Evolutionary conservation across 176 grass and related monocot genomes (phyloP).

Genomic region (Zoysia japonica): DNA sequence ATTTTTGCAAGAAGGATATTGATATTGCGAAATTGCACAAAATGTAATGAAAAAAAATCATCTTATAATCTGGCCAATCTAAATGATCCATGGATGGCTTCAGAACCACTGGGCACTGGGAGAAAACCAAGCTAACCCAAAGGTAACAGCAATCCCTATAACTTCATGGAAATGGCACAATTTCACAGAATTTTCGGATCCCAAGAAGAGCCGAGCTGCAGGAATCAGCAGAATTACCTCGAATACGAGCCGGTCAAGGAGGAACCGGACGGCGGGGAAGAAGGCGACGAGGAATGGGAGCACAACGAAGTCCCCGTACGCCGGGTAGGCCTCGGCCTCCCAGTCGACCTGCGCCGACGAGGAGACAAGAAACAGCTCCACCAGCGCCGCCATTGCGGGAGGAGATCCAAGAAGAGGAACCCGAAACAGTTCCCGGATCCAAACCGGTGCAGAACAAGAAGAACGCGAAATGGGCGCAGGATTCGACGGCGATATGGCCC

Average conservation of each 20-base stretch:
- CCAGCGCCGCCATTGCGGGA: constrained; percentile 55
- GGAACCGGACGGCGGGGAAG: constrained; percentile 80
- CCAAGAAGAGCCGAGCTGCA: neutral
- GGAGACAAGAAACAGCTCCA: constrained; percentile 48
- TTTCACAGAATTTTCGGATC: constrained; percentile 27
- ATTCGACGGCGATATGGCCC: constrained; percentile 8
- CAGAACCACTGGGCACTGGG: neutral
- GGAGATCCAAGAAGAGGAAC: constrained; percentile 40
- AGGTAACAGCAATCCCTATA: neutral
- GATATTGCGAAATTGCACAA: neutral
- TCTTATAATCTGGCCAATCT: constrained; percentile 1
- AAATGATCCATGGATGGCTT: neutral
- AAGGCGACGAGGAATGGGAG: constrained; percentile 82
- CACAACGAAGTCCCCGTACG: constrained; percentile 64
- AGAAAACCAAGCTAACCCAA: neutral
- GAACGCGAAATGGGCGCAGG: constrained; percentile 20
- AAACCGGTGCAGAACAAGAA: neutral
- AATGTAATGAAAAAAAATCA: neutral
- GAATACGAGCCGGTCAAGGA: constrained; percentile 84
- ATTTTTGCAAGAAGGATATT: neutral
- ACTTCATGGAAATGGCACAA: constrained; percentile 1
- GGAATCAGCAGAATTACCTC: constrained; percentile 57
- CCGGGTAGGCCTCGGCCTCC: constrained; percentile 72
- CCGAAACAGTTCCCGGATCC: constrained; percentile 16
- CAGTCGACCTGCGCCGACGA: constrained; percentile 54